Percentiles rank a stretch among this genome's conserved stretches.
phyloP scores from a whole-genome alignment of 2,329 filamentous ascomycete species.

The Niveomyces coronatus region DNA sequence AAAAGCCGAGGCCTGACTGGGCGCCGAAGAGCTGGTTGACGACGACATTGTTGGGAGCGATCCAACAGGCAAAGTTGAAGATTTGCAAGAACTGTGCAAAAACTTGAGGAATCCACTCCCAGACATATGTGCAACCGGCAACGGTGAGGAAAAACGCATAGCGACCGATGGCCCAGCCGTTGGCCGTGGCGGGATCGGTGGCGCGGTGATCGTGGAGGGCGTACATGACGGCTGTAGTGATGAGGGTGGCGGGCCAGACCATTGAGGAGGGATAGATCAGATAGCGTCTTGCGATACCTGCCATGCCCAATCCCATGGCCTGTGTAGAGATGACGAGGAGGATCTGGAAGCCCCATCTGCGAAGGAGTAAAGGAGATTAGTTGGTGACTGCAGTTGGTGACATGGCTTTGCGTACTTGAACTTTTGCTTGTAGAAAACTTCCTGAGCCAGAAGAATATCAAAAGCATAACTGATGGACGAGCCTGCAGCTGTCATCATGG shows the following conservation, averaged over 20 bases:
- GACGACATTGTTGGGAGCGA: constrained; percentile 47
- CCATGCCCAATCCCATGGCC: constrained; percentile 53
- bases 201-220: constrained; percentile 51
- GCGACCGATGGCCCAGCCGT: constrained; percentile 47
- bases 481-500: constrained; percentile 32
- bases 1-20: constrained; percentile 47
- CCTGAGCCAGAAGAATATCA: constrained; percentile 31
- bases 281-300: constrained; percentile 48
- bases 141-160: constrained; percentile 48
- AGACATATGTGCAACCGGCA: constrained; percentile 39
- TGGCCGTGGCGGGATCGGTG: constrained; percentile 34
- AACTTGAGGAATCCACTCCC: constrained; percentile 49
- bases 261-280: constrained; percentile 52
- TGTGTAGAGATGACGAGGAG: constrained; percentile 51
- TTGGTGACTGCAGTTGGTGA: not conserved
- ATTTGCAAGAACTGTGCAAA: constrained; percentile 48
- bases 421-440: constrained; percentile 40
- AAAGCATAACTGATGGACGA: constrained; percentile 25
- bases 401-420: constrained; percentile 30
- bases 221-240: constrained; percentile 53
- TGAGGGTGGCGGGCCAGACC: constrained; percentile 52
- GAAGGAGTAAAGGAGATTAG: not conserved
- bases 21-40: constrained; percentile 59
- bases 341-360: constrained; percentile 44
- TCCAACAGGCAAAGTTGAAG: constrained; percentile 53